phyloP scores from a whole-genome alignment of 495 filamentous ascomycete genomes.

The Sabuloglossum arenarium region DNA sequence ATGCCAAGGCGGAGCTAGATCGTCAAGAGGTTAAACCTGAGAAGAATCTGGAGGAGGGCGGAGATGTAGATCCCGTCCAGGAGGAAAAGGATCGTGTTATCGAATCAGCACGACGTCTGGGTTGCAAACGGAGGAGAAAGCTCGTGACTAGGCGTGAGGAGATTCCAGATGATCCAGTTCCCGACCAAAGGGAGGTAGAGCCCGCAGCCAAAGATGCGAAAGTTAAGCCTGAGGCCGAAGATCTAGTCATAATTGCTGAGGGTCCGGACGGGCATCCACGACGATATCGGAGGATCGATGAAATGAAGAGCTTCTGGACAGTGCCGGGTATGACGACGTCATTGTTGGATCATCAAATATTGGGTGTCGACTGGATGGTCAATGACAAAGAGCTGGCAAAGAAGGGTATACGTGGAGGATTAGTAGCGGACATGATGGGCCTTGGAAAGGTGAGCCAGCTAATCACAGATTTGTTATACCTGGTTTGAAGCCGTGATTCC shows the following conservation, averaged over 20 bases:
- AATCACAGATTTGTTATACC: background rate
- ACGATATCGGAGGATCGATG: background rate
- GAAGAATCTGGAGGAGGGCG: background rate
- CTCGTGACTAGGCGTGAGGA: background rate
- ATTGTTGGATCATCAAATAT: constrained; percentile 3
- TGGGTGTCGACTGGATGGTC: constrained; percentile 5
- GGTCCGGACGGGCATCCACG: background rate
- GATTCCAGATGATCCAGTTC: background rate
- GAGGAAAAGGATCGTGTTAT: background rate
- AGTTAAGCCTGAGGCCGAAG: background rate
- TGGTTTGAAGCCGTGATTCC: background rate
- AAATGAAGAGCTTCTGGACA: constrained; percentile 1
- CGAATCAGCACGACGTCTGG: background rate
- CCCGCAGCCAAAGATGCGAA: background rate
- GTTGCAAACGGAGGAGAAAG: background rate
- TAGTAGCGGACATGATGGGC: constrained; percentile 17
- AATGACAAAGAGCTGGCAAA: background rate
- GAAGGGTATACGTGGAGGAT: constrained; percentile 32
- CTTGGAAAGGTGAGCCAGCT: background rate
- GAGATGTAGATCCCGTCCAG: background rate
- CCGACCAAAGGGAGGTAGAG: background rate
- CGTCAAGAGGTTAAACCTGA: background rate
- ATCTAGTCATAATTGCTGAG: background rate
- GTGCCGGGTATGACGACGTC: constrained; percentile 6
- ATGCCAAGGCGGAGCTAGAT: background rate